These are phyloP conservation scores for Rugosomyces carneus DNA, from an alignment of 1,284 basidiomycete species.

Conservation along the genomic window DNA sequence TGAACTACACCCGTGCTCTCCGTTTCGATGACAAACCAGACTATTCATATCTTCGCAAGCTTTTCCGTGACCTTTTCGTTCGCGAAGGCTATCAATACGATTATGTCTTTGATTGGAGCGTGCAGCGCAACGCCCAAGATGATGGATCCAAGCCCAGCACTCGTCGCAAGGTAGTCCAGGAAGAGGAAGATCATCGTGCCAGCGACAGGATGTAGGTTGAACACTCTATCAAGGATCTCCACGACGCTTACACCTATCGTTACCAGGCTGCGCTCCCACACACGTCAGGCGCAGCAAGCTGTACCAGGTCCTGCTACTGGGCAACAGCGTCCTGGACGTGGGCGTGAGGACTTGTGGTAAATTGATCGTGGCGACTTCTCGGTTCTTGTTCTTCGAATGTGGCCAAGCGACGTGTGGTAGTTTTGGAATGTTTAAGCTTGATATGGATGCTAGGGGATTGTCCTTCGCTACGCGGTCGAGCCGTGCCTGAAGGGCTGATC, in stretches of 20 bases:
- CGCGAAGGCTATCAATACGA: slow-evolving; percentile 97
- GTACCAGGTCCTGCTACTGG: slow-evolving; percentile 50
- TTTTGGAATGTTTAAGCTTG: slow-evolving; percentile 46
- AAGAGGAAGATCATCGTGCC: slow-evolving; percentile 71
- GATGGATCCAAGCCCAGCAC: slow-evolving; percentile 58
- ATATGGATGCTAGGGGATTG: slow-evolving; percentile 26
- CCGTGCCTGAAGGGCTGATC: slow-evolving; percentile 22
- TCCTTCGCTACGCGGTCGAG: slow-evolving; percentile 29
- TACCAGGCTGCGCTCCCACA: slow-evolving; percentile 75
- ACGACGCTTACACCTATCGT: slow-evolving; percentile 17
- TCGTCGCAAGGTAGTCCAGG: slow-evolving; percentile 71
- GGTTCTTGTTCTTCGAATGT: slow-evolving; percentile 49
- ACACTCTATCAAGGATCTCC: slow-evolving; percentile 12
- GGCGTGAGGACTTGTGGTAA: slow-evolving; percentile 75
- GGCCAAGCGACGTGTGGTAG: slow-evolving; percentile 55
- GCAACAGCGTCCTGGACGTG: slow-evolving; percentile 53
- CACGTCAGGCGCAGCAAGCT: slow-evolving; percentile 67
- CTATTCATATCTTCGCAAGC: slow-evolving; percentile 95
- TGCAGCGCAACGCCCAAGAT: slow-evolving; percentile 71
- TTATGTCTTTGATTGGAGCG: slow-evolving; percentile 97
- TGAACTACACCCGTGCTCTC: slow-evolving; percentile 95
- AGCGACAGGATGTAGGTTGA: slow-evolving; percentile 72
- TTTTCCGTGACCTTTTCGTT: slow-evolving; percentile 96
- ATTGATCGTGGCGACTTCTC: slow-evolving; percentile 34
- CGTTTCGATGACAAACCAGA: slow-evolving; percentile 98